Evolutionary conservation across 2,329 filamentous ascomycete species (phyloP).

Genomic region (Trichophyton simii): DNA sequence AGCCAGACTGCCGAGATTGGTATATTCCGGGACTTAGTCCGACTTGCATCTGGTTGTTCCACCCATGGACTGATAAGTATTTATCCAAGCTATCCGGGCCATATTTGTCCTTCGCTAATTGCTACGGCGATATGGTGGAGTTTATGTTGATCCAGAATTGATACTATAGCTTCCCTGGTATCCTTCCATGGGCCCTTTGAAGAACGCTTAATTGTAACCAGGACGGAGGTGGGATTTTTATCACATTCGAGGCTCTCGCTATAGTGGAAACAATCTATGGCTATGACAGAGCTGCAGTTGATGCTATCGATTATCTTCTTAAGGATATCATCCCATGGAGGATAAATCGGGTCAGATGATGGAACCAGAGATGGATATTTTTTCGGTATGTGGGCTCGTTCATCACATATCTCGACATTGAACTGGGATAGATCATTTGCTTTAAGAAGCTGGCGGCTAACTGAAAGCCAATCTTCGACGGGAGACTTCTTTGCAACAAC

Average conservation of each 20-base stretch:
- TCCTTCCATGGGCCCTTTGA: neutral
- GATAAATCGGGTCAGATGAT: neutral
- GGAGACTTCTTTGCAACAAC: neutral
- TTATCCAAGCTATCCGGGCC: neutral
- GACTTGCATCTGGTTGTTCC: neutral
- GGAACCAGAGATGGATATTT: neutral
- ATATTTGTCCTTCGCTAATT: neutral
- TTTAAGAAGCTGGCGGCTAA: neutral
- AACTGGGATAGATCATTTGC: neutral
- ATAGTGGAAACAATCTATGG: constrained; percentile 4
- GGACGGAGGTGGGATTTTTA: neutral
- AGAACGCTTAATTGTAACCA: constrained; percentile 10
- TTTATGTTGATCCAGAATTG: neutral
- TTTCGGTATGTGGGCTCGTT: too few species aligned
- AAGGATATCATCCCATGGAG: neutral
- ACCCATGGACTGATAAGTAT: neutral
- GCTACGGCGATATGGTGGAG: neutral
- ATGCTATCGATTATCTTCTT: neutral
- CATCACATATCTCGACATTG: too few species aligned
- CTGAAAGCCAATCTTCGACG: neutral
- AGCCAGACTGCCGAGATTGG: neutral
- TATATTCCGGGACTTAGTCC: neutral
- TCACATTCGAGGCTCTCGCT: neutral
- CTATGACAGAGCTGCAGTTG: neutral
- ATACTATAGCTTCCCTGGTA: neutral